Evolutionary conservation across 2,329 filamentous ascomycete species (phyloP), one percentile per base, ranked within the genome.

Genomic region (Cryoendolithus antarcticus): DNA sequence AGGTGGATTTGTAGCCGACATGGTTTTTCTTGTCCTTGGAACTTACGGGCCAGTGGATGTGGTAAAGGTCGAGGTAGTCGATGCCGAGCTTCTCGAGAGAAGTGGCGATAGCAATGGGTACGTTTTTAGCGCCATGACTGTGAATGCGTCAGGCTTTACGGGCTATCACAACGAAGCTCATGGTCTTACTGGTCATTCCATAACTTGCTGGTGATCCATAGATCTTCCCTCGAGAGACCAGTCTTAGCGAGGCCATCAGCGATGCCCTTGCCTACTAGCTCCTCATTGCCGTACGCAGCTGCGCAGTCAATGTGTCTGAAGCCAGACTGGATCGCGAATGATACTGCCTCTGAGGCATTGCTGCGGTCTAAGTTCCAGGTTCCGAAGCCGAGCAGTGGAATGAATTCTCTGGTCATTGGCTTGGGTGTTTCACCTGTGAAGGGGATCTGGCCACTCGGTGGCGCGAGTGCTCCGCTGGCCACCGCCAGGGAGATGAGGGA

Each of bases 301-400:
- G 67, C 68, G 15, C 61, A 61, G 50, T 74, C 71, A 44, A 74
- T 67, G 52, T 72, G 70, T 10, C 66, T 62, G 53, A 73, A 74
- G n/a, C 71, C 71, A 32, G 60, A 50, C 33, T 67, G 60, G 24
- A 71, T 57, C 3, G 61, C 61, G 37, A 49, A 48, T 2, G 58
- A 59, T 2, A 62, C 60, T 13, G 58, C 57, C 29, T 56, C 57
- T 34, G 54, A 55, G 32, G 56, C 54, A 43, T 61, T 62, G 11
- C 46, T 42, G 31, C 50, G 48, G 32, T 54, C 53, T 4, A 62
- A 45, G 34, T 61, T 60, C 58, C 60, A 63, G 1, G 60, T 63
- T 8, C 60, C 60, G 37, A 60, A 62, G 11, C 60, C 60, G 3
- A 63, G 44, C 1, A 53, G 44, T 21, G 59, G 58, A 10, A 60